Conservation (phyloP, 148 eudicot genomes). For the Chenopodium formosanum region DNA sequence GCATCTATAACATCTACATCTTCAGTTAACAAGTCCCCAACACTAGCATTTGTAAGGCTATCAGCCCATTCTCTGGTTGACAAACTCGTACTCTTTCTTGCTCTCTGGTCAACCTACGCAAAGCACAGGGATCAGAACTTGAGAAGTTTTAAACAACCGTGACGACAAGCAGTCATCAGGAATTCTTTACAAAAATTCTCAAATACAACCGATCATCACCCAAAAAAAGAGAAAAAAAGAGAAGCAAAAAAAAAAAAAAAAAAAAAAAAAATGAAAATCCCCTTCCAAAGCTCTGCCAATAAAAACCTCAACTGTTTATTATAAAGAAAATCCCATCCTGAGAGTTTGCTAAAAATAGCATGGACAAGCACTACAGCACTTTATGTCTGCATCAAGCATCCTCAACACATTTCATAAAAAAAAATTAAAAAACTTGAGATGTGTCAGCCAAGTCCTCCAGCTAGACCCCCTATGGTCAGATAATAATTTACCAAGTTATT, state of each 20-base stretch:
- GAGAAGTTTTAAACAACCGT: background rate
- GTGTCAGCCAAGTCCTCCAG: background rate
- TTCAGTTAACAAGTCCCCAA: conserved; percentile 66
- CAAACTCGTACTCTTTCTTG: conserved; percentile 30
- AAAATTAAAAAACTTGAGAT: background rate
- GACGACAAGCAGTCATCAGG: background rate
- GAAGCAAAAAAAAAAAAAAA: too few species aligned
- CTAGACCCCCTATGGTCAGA: background rate
- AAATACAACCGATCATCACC: too few species aligned
- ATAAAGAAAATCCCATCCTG: background rate
- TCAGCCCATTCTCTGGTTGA: conserved; percentile 84
- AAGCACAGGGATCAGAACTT: conserved; percentile 9
- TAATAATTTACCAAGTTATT: background rate
- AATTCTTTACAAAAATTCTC: background rate
- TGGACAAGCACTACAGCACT: background rate
- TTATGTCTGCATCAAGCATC: background rate
- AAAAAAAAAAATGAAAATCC: background rate
- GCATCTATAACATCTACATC: conserved; percentile 37
- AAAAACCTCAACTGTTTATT: background rate
- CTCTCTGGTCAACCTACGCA: conserved; percentile 40
- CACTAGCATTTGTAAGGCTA: conserved; percentile 74
- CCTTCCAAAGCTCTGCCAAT: background rate
- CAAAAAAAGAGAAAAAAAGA: too few species aligned
- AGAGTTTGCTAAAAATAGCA: background rate
- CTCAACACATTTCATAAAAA: background rate